Percentiles rank a stretch among this genome's conserved stretches.
phyloP scores from a whole-genome alignment of 129 eudicot species.

The Artemisia tridentata region DNA sequence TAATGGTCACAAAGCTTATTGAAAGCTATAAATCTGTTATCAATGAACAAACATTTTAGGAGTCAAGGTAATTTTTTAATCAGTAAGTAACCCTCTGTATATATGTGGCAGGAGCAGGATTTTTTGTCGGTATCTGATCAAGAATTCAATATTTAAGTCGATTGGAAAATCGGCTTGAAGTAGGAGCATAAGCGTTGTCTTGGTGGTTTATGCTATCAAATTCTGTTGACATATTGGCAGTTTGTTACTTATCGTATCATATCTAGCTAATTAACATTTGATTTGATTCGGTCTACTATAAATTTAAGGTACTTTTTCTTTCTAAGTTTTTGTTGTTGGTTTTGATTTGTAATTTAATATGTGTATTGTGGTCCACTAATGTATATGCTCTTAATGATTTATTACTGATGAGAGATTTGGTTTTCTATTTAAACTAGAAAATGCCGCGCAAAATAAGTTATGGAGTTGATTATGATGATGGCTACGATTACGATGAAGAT shows the following conservation, averaged over 20 bases:
- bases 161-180: slow-evolving; percentile 22
- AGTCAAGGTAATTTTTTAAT: too few relatives aligned
- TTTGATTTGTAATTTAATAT: slow-evolving; percentile 1
- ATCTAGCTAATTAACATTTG: too few relatives aligned
- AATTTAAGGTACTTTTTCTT: slow-evolving; percentile 20
- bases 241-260: slow-evolving; percentile 1
- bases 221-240: not conserved
- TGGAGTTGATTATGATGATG: slow-evolving; percentile 65
- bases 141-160: not conserved
- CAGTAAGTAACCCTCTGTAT: too few relatives aligned
- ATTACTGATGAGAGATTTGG: slow-evolving; percentile 11
- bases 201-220: slow-evolving; percentile 5
- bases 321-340: not conserved
- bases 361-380: not conserved
- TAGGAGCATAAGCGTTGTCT: slow-evolving; percentile 17
- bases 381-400: not conserved
- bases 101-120: too few relatives aligned
- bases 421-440: slow-evolving; percentile 21
- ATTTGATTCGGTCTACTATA: slow-evolving; percentile 19
- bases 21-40: not conserved
- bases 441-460: slow-evolving; percentile 81
- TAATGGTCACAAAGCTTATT: not conserved
- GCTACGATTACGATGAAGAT: slow-evolving; percentile 60
- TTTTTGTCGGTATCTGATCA: not conserved
- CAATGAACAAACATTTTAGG: not conserved